phyloP scores from a whole-genome alignment of 192 early-diverging fungal genomes.

The Backusella luteola region DNA sequence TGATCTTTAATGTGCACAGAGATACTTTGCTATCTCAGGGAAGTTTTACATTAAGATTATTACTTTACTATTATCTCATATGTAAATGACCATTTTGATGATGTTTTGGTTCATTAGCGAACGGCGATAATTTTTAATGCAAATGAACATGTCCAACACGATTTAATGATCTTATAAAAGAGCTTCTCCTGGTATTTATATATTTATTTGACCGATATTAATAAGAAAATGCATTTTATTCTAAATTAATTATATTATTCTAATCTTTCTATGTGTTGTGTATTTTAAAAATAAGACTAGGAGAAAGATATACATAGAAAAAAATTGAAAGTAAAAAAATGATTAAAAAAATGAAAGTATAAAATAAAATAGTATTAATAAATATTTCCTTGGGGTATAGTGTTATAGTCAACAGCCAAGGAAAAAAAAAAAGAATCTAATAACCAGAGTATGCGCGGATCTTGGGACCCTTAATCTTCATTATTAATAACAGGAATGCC shows the following conservation, averaged over 20 bases:
- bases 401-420: neutral
- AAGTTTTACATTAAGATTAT: too few relatives aligned
- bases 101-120: too few relatives aligned
- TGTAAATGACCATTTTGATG: too few relatives aligned
- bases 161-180: too few relatives aligned
- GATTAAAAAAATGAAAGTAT: neutral
- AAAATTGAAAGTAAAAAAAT: neutral
- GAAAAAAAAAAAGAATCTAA: neutral
- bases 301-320: neutral
- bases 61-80: too few relatives aligned
- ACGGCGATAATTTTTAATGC: too few relatives aligned
- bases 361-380: neutral
- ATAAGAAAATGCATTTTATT: neutral
- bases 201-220: neutral
- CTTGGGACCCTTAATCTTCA: slow-evolving; percentile 42
- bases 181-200: neutral
- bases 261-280: neutral
- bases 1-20: too few relatives aligned
- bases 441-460: slow-evolving; percentile 38
- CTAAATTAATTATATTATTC: neutral
- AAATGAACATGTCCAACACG: too few relatives aligned
- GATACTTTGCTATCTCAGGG: too few relatives aligned
- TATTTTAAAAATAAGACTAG: neutral
- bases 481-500: slow-evolving; percentile 37
- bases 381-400: neutral